Base-by-base conservation (phyloP, 345 rosid genomes). In the Reutealis trisperma region DNA sequence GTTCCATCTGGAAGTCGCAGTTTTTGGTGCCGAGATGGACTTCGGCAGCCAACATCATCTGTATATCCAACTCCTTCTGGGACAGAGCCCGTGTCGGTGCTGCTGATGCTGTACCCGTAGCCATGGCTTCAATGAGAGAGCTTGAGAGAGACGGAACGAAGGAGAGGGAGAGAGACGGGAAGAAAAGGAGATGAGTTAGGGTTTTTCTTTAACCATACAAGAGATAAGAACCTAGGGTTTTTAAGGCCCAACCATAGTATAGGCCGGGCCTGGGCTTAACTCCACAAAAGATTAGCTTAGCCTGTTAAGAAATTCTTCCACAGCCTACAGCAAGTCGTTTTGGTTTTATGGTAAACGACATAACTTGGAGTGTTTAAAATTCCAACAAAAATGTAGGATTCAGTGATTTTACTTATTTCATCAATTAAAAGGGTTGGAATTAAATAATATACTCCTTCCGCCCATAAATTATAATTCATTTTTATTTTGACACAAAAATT, bases 1-100 rank as follows among this genome's bases (percentile, higher is more conserved):
- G 92, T 68, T 94, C 98, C 98, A 94, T 94, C 81, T 94, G 98
- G 83, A 82, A 94, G 37, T 94, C 89, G 59, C 96, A 92, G 76
- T 94, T 92, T 76, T 94, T 94, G 78, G 98, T 94, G 2, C 98
- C 98, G 64, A 92, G 91, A 72, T 94, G 97, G 61, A 94, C 98
- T 73, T 94, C 94, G 8, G 98, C 94, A 0, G 97, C 92, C 86
- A 92, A 79, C 98, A 94, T 94, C 93, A 92, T 87, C 80, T 80
- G 92, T 75, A 92, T 88, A 85, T 94, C 98, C 6, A 87, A 84
- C 77, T 92, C 97, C 83, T 81, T 94, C 83, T 89, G 92, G 2
- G 93, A 86, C 0, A 91, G 89, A 75, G 62, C 8, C 49, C 75
- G 68, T 1, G 74, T 5, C 12, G 80, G 54, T 24, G 77, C 67